Evolutionary conservation across 1,284 basidiomycete species (phyloP).

Genomic region (Singerocomus rubriflavus): DNA sequence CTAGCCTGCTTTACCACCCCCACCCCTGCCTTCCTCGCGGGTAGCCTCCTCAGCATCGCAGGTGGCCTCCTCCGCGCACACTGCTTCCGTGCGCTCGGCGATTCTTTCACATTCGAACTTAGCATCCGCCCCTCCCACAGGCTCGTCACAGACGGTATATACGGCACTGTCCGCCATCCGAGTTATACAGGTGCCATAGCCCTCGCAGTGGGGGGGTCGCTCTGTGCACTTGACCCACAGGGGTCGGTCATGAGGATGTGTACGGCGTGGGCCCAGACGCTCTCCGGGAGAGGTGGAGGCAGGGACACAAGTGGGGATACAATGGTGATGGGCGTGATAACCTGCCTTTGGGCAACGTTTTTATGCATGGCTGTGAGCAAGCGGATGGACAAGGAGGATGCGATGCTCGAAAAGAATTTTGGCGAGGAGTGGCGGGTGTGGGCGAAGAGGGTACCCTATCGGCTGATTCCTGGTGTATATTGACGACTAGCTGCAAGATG

Average conservation of each 20-base stretch:
- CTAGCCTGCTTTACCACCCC: neutral
- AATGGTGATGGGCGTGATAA: neutral
- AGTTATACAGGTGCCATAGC: constrained; percentile 17
- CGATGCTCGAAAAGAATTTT: constrained; percentile 36
- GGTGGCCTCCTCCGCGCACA: constrained; percentile 19
- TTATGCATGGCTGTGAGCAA: rapidly evolving
- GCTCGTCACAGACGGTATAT: constrained; percentile 28
- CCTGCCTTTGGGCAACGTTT: neutral
- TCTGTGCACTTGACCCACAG: constrained; percentile 12
- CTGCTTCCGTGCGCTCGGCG: constrained; percentile 22
- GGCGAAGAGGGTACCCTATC: constrained; percentile 37
- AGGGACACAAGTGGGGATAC: neutral
- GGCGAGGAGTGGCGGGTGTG: constrained; percentile 41
- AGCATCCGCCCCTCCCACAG: constrained; percentile 23
- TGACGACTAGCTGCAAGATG: constrained; percentile 12
- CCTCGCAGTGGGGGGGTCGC: neutral
- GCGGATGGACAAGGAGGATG: constrained; percentile 36
- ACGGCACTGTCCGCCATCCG: constrained; percentile 32
- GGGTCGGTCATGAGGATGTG: constrained; percentile 1
- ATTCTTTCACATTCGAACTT: constrained; percentile 30
- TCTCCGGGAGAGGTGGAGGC: neutral
- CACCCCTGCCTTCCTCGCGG: constrained; percentile 11
- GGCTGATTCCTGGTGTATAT: constrained; percentile 40
- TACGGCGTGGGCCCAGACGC: neutral
- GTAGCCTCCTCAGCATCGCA: constrained; percentile 7